Base-by-base conservation (phyloP, 805 yeast species). In the Kodamaea leandrae region DNA sequence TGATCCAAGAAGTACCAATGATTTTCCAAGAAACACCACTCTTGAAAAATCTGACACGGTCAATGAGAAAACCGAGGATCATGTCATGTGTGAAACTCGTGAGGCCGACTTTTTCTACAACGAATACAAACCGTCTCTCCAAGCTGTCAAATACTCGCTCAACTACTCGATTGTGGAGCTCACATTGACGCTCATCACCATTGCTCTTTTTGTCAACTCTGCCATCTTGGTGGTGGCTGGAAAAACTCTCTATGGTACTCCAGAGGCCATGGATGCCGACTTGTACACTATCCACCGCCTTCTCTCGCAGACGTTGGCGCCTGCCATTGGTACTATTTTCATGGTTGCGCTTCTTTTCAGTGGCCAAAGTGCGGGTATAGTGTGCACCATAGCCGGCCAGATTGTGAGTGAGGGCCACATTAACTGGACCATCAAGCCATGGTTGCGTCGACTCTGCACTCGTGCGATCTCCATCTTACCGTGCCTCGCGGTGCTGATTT, bases 351-450 rank as follows among this genome's bases (percentile, higher is more conserved):
- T 90, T 51, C 66, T 90, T 28, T 77, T 86, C 44, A 83, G 93
- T 43, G 96, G 96, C 4, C 89, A 86, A 54, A 83, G 90, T 34
- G 96, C 96, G 0, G 96, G 96, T 36, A 80, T 90, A 32, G 90
- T 89, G 2, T 89, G 96, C 59, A 90, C 97, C 0, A 83, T 90
- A 66, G 87, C 95, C 0, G 96, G 96, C 7, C 95, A 90, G 61
- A 81, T 90, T 51, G 96, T 90, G 2, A 78, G 88, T 50, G 97
- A 90, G 59, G 97, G 97, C 1, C 91, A 86, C 54, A 67, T 90
- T 28, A 76, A 81, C 39, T 89, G 96, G 96, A 78, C 76, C 2
- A 49, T 86, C 30, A 74, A 71, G 46, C 96, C 96, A 3, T 83
- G 95, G 86, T 54, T 82, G 37, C 74, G 96, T 57, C 71, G 96